Evolutionary conservation across 192 early-diverging fungal species (phyloP).

Genomic region (Coemansia sp.): DNA sequence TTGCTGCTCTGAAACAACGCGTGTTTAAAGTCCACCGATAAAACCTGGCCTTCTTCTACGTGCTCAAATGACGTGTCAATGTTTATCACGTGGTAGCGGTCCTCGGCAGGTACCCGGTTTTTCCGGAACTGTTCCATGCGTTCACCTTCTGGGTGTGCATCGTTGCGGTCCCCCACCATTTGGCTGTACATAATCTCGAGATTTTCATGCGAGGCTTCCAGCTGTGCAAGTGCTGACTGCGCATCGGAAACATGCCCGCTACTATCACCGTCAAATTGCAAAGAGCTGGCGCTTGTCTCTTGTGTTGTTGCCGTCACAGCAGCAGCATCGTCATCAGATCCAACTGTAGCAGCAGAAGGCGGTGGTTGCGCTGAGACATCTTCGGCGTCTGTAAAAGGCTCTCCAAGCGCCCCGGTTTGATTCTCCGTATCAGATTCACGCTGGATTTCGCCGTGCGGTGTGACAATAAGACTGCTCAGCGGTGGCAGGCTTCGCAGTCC

Average conservation of each 20-base stretch:
- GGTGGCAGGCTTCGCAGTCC: constrained; percentile 43
- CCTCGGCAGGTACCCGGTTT: constrained; percentile 32
- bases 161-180: constrained; percentile 27
- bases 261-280: neutral
- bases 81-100: constrained; percentile 49
- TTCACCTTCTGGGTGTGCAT: constrained; percentile 15
- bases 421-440: neutral
- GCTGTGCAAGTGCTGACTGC: constrained; percentile 27
- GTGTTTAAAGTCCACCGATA: constrained; percentile 38
- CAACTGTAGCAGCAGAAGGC: too few species aligned
- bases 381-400: neutral
- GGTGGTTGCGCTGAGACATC: neutral
- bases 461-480: constrained; percentile 29
- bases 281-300: neutral
- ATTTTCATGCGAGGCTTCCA: constrained; percentile 26
- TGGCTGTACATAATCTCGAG: constrained; percentile 47
- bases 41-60: constrained; percentile 23
- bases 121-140: constrained; percentile 20
- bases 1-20: constrained; percentile 21
- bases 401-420: neutral
- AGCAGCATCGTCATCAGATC: neutral
- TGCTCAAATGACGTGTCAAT: constrained; percentile 38
- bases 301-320: neutral
- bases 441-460: neutral
- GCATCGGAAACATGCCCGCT: constrained; percentile 10